Evolutionary conservation across 148 eudicot species (phyloP), one percentile per base, ranked within the genome.

Genomic region (Rhododendron molle): DNA sequence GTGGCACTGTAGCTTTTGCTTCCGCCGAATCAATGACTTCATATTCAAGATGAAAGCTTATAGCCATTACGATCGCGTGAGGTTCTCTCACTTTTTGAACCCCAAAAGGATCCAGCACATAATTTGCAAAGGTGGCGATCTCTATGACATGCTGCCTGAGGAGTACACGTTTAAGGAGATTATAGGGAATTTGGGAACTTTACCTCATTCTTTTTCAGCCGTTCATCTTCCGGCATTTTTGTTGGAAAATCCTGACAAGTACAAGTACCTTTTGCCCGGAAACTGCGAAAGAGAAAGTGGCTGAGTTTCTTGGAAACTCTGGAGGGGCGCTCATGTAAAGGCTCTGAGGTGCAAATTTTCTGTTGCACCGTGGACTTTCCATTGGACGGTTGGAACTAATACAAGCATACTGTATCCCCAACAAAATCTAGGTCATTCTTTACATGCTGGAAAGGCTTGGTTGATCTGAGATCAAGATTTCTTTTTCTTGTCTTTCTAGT

Each of bases 1-100:
- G 60, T 92, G 94, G 94, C 94, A 92, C 87, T 92, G 94, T 81
- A 92, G 94, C 90, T 92, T 92, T 78, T 92, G 94, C 46, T 92
- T 92, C 34, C 89, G 92, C 0, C 80, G 69, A 2, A 88, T 92
- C 38, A 86, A 85, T 43, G 94, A 92, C 38, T 92, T 92, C 44
- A 72, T 91, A 62, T 92, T 92, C 87, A 92, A 92, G 87, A 92
- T 92, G 93, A 91, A 91, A 80, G 94, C 94, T 15, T 92, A 92
- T 52, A 92, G 94, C 87, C 94, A 92, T 81, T 83, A 38, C 28
- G 94, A 92, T 49, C 77, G 94, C 1, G 87, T 92, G 38, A 90
- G 89, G 86, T 92, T 89, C 82, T 87, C 93, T 58, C 92, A 90
- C 78, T 92, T 47, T 76, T 67, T 92, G 83, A 85, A 89, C 83